phyloP scores from a whole-genome alignment of 2,329 filamentous ascomycete genomes.

The Ascochyta fabae region DNA sequence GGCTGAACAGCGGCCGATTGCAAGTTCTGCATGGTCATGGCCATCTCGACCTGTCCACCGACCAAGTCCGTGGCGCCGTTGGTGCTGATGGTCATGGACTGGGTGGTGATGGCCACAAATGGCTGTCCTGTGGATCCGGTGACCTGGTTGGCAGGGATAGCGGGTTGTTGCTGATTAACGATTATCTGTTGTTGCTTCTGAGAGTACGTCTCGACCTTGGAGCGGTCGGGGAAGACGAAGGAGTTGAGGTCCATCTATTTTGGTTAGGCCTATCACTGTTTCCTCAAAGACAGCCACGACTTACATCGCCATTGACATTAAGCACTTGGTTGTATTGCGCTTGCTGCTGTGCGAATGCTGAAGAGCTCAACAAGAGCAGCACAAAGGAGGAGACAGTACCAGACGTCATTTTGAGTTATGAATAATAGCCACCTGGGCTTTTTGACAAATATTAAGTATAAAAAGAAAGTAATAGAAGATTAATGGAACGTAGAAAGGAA shows the following conservation, averaged over 20 bases:
- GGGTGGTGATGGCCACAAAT: constrained; percentile 42
- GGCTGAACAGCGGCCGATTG: constrained; percentile 39
- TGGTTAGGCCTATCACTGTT: constrained; percentile 12
- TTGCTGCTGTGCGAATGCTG: constrained; percentile 38
- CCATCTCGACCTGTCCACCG: constrained; percentile 46
- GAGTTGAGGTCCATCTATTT: constrained; percentile 47
- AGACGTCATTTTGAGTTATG: constrained; percentile 42
- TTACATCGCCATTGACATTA: constrained; percentile 49
- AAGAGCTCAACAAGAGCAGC: constrained; percentile 37
- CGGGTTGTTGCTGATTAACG: constrained; percentile 48
- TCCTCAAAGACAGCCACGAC: constrained; percentile 1
- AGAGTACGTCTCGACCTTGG: constrained; percentile 47
- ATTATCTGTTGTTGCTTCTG: constrained; percentile 49
- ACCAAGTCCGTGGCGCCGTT: constrained; percentile 47
- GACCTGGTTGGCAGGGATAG: constrained; percentile 45
- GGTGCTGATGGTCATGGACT: constrained; percentile 46
- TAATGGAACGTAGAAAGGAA: constrained; percentile 36
- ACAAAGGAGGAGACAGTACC: constrained; percentile 45
- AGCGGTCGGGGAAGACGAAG: constrained; percentile 46
- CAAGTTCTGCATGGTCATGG: constrained; percentile 40
- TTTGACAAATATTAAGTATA: constrained; percentile 30
- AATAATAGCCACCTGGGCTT: constrained; percentile 44
- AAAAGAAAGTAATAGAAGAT: constrained; percentile 27
- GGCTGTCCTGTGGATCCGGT: constrained; percentile 47
- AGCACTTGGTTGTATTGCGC: constrained; percentile 49